Percentiles rank a stretch among this genome's conserved stretches.
Evolutionary conservation across 441 rosid species (phyloP).

Genomic region (Pelargonium hybrid): DNA sequence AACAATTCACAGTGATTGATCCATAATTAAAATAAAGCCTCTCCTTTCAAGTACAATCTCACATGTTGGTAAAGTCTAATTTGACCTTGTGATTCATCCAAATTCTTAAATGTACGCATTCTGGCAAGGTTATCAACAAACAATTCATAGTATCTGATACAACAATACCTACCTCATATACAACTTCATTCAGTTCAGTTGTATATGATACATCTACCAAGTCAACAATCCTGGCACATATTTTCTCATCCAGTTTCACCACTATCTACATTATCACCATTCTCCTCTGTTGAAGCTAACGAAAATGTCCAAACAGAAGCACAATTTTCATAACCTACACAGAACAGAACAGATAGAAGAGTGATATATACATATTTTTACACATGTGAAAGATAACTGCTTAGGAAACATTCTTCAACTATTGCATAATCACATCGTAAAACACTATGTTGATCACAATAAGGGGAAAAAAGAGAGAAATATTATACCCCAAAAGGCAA

Average conservation of each 20-base stretch:
- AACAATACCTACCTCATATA: not conserved
- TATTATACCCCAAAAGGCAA: too few relatives aligned
- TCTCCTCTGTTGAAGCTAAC: slow-evolving; percentile 25
- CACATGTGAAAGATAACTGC: not conserved
- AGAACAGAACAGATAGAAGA: not conserved
- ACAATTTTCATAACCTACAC: slow-evolving; percentile 52
- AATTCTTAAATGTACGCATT: too few relatives aligned
- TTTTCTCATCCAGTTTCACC: slow-evolving; percentile 10
- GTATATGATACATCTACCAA: not conserved
- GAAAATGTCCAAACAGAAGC: slow-evolving; percentile 69
- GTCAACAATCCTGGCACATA: slow-evolving; percentile 11
- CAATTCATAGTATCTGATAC: not conserved
- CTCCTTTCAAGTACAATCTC: too few relatives aligned
- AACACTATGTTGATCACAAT: not conserved
- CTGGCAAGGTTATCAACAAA: too few relatives aligned
- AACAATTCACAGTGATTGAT: too few relatives aligned
- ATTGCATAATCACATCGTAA: not conserved
- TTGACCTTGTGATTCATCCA: too few relatives aligned
- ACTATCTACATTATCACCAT: slow-evolving; percentile 13
- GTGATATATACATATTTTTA: not conserved
- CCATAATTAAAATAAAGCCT: too few relatives aligned
- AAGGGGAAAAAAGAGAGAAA: not conserved
- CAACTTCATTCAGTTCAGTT: not conserved
- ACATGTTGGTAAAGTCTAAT: too few relatives aligned
- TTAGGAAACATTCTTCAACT: not conserved